These are phyloP conservation scores for Cucurbita argyrosperma DNA, from an alignment of 306 rosid species.

Conservation along the genomic window DNA sequence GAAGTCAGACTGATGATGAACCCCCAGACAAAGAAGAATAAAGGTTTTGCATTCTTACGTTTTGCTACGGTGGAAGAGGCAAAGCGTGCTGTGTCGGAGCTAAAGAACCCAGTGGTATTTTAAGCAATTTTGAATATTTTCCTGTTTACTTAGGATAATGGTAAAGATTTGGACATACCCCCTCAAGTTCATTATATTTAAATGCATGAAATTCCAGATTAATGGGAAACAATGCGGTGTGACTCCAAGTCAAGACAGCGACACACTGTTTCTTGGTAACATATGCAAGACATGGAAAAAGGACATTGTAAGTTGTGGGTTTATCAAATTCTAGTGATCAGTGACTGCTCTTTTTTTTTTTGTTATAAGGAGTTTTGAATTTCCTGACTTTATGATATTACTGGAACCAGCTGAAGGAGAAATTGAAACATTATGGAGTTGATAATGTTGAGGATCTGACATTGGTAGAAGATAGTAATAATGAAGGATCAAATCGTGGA, in stretches of 20 bases:
- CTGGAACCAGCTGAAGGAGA: constrained; percentile 75
- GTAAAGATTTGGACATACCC: constrained; percentile 1
- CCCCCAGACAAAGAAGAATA: constrained; percentile 82
- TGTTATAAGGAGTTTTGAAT: constrained; percentile 15
- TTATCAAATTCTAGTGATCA: constrained; percentile 1
- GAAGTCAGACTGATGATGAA: constrained; percentile 96
- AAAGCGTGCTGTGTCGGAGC: constrained; percentile 69
- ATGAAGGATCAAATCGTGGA: constrained; percentile 87
- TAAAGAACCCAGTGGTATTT: constrained; percentile 73
- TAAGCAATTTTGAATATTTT: constrained; percentile 1
- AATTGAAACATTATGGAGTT: constrained; percentile 85
- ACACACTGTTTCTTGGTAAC: constrained; percentile 91
- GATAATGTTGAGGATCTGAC: constrained; percentile 85
- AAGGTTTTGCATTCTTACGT: constrained; percentile 96
- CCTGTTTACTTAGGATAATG: constrained; percentile 15
- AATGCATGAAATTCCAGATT: constrained; percentile 57
- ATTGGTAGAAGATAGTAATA: constrained; percentile 75
- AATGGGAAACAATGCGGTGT: constrained; percentile 96
- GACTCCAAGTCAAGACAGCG: constrained; percentile 92
- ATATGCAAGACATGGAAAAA: constrained; percentile 93
- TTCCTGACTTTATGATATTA: constrained; percentile 17
- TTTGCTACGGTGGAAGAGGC: constrained; percentile 87
- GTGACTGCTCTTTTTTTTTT: background rate
- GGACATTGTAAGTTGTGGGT: constrained; percentile 62
- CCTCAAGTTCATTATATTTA: constrained; percentile 17